A percentile compares a stretch with the other conserved stretches of the same genome.
These are phyloP conservation scores for Volvox carteri DNA, from an alignment of 163 green algal species.

Conservation along the genomic window DNA sequence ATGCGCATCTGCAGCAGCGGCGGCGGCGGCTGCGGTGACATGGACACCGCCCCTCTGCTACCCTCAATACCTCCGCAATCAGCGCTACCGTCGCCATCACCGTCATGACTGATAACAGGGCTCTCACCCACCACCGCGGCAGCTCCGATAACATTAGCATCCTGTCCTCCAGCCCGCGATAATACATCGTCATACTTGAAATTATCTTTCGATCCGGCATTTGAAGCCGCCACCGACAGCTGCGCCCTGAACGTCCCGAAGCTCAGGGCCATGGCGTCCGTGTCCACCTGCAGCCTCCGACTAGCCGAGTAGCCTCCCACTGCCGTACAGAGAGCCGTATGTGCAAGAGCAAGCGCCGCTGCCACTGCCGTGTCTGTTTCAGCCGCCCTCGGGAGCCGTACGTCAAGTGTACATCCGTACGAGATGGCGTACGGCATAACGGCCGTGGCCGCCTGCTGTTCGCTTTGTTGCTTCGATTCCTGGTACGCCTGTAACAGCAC, in stretches of 20 bases:
- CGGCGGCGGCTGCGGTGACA: neutral
- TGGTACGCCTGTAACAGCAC: constrained; percentile 18
- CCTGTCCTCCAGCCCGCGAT: neutral
- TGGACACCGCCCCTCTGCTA: neutral
- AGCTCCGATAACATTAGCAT: no score
- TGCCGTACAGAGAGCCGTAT: neutral
- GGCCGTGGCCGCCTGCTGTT: neutral
- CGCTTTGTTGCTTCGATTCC: neutral
- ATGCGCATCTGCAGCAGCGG: neutral
- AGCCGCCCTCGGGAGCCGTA: neutral
- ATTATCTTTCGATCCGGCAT: neutral
- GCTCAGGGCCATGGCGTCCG: neutral
- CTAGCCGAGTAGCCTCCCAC: neutral
- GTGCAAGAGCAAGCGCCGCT: neutral
- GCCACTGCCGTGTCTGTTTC: neutral
- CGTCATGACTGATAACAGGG: no score
- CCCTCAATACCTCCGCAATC: neutral
- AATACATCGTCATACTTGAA: neutral
- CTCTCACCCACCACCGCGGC: no score
- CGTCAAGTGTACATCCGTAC: constrained; percentile 15
- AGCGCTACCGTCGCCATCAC: neutral
- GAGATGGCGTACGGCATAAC: constrained; percentile 17
- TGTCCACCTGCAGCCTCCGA: neutral
- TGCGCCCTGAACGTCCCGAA: constrained; percentile 1
- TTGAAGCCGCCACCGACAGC: neutral